Evolutionary conservation across 306 rosid genomes (phyloP).

Genomic region (Cicer yamashitae): DNA sequence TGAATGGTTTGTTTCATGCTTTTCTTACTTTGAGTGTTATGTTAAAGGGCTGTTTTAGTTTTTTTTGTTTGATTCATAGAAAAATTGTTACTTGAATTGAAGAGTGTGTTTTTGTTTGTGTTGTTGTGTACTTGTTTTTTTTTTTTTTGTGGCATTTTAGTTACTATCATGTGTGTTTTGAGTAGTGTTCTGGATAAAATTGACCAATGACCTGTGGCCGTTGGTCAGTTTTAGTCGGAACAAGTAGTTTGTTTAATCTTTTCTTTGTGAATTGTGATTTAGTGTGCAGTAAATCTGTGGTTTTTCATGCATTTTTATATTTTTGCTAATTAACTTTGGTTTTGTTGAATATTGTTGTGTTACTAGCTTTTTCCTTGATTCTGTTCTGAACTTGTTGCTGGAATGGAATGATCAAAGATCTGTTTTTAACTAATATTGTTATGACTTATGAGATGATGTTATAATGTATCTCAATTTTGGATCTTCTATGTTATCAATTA

Average conservation of each 20-base stretch:
- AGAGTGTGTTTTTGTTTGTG: conserved; percentile 36
- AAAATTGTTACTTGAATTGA: conserved; percentile 34
- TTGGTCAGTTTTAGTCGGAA: conserved; percentile 4
- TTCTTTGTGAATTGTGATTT: conserved; percentile 21
- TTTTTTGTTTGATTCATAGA: conserved; percentile 35
- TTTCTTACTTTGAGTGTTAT: neutral
- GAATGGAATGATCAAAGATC: conserved; percentile 38
- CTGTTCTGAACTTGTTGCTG: conserved; percentile 38
- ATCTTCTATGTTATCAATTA: conserved; percentile 34
- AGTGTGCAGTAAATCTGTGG: neutral
- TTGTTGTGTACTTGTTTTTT: conserved; percentile 5
- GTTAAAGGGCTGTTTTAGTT: conserved; percentile 22
- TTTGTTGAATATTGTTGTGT: conserved; percentile 13
- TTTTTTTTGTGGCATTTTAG: conserved; percentile 5
- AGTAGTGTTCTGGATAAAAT: neutral
- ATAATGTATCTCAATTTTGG: conserved; percentile 18
- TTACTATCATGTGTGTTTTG: conserved; percentile 17
- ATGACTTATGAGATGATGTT: conserved; percentile 10
- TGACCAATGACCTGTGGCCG: neutral
- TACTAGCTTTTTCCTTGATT: conserved; percentile 8
- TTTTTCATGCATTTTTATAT: conserved; percentile 5
- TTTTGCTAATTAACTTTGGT: conserved; percentile 39
- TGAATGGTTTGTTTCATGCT: conserved; percentile 79
- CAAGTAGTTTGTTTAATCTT: neutral
- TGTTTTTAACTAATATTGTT: conserved; percentile 8